Percentiles rank a stretch among this genome's conserved stretches.
Evolutionary conservation across 495 filamentous ascomycete genomes (phyloP).

Genomic region (Neurospora sp.): DNA sequence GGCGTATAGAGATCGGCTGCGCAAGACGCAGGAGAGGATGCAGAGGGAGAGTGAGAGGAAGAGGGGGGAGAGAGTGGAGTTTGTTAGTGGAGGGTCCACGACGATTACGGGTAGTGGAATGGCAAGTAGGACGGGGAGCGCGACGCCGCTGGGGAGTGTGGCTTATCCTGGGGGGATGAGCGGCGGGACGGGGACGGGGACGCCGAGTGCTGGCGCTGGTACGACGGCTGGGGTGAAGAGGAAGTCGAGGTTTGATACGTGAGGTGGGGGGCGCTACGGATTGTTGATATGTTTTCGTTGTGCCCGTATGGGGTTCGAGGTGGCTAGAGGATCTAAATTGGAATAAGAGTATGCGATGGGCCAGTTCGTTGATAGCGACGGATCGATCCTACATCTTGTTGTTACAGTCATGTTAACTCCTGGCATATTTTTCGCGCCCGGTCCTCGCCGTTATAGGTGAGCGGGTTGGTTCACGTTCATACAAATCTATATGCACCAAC

Average conservation of each 20-base stretch:
- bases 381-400: not conserved
- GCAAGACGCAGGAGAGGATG: slow-evolving; percentile 51
- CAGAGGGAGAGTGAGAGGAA: slow-evolving; percentile 47
- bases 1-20: slow-evolving; percentile 66
- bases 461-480: not conserved
- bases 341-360: not conserved
- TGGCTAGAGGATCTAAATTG: not conserved
- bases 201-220: not conserved
- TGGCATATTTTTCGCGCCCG: not conserved
- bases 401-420: not conserved
- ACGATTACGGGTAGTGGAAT: too few relatives aligned
- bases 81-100: slow-evolving; percentile 53
- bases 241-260: slow-evolving; percentile 40
- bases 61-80: slow-evolving; percentile 57
- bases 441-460: not conserved
- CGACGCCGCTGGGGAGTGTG: slow-evolving; percentile 22
- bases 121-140: slow-evolving; percentile 15
- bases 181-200: not conserved
- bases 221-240: slow-evolving; percentile 17
- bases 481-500: not conserved
- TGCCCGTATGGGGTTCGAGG: not conserved
- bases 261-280: slow-evolving; percentile 6
- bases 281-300: not conserved
- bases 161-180: slow-evolving; percentile 23
- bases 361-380: not conserved